These are phyloP conservation scores for Theobroma cacao DNA, from an alignment of 345 rosid species.

Conservation along the genomic window DNA sequence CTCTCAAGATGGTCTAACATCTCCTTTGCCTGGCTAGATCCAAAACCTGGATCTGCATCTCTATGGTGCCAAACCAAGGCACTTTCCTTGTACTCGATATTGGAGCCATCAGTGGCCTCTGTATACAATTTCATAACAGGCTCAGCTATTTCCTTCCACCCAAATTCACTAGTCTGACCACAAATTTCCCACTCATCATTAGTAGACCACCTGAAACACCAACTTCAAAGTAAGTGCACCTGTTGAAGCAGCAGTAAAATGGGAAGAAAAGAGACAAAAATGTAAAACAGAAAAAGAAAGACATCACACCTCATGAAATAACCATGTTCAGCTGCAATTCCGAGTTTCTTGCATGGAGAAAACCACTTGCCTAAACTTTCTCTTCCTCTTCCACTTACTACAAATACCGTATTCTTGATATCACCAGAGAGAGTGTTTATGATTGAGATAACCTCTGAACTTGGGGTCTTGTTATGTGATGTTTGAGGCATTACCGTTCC, in stretches of 20 bases:
- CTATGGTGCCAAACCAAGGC: conserved; percentile 74
- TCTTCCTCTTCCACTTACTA: conserved; percentile 74
- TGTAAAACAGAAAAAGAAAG: neutral
- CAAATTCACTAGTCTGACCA: conserved; percentile 54
- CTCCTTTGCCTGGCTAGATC: conserved; percentile 78
- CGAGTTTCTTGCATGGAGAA: conserved; percentile 56
- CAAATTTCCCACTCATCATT: conserved; percentile 48
- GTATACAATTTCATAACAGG: conserved; percentile 74
- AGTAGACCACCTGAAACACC: conserved; percentile 44
- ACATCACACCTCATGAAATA: conserved; percentile 53
- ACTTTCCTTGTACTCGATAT: conserved; percentile 67
- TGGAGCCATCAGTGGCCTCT: conserved; percentile 74
- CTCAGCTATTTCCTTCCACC: conserved; percentile 68
- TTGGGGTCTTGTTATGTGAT: conserved; percentile 62
- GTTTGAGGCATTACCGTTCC: conserved; percentile 75
- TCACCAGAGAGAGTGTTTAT: conserved; percentile 53
- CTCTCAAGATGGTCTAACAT: conserved; percentile 76
- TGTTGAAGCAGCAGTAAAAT: neutral
- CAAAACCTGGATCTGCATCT: conserved; percentile 75
- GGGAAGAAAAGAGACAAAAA: neutral
- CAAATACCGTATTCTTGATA: conserved; percentile 48
- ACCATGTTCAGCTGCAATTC: conserved; percentile 77
- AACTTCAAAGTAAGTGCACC: conserved; percentile 4
- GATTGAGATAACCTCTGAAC: conserved; percentile 47
- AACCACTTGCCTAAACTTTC: conserved; percentile 67